These are phyloP conservation scores for Breynia disticha DNA, from an alignment of 441 rosid species.

Conservation along the genomic window DNA sequence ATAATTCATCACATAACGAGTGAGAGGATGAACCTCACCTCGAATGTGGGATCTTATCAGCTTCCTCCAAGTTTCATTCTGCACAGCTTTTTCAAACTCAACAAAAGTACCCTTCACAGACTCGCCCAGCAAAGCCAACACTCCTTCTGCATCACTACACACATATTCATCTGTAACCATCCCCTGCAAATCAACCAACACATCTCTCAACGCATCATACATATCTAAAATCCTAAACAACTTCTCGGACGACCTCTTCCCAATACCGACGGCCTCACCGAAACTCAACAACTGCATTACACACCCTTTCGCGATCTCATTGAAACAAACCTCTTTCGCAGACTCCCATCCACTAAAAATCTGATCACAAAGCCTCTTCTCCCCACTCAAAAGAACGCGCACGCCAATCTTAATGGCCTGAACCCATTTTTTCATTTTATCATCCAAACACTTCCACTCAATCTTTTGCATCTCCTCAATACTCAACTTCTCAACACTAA, in stretches of 20 bases:
- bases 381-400: constrained; percentile 69
- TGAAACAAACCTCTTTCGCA: constrained; percentile 64
- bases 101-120: constrained; percentile 85
- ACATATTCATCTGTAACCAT: constrained; percentile 56
- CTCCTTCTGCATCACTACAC: constrained; percentile 52
- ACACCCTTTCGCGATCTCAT: constrained; percentile 71
- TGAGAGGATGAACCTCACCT: constrained; percentile 93
- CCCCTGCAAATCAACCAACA: constrained; percentile 36
- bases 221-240: constrained; percentile 83
- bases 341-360: constrained; percentile 49
- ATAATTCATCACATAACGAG: constrained; percentile 93
- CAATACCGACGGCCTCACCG: constrained; percentile 80
- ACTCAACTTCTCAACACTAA: constrained; percentile 80
- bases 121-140: constrained; percentile 49
- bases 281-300: constrained; percentile 85
- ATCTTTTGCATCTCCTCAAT: constrained; percentile 94
- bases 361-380: constrained; percentile 74
- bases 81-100: constrained; percentile 84
- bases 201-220: constrained; percentile 72
- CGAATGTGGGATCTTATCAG: constrained; percentile 66
- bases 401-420: constrained; percentile 73
- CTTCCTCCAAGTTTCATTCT: constrained; percentile 66
- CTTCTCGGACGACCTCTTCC: constrained; percentile 79
- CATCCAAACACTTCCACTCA: constrained; percentile 84
- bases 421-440: constrained; percentile 97